Evolutionary conservation across 2,329 filamentous ascomycete genomes (phyloP), one percentile per base, ranked within the genome.

Genomic region (Alternaria sp.): DNA sequence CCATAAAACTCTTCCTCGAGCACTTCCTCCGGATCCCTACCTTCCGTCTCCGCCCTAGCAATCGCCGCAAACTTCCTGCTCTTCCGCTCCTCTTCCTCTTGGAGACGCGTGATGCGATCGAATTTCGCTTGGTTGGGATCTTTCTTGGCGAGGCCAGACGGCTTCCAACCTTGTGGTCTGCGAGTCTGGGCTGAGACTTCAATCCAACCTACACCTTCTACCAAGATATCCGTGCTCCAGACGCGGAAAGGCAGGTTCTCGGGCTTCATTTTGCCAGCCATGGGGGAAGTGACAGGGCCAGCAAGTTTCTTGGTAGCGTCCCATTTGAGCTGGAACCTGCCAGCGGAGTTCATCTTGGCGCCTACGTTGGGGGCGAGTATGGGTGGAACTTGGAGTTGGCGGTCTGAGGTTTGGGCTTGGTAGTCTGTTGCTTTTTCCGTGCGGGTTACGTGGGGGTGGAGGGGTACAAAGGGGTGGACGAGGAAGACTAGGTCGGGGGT

Each of bases 131-230:
- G 69, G 41, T 70, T 75, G 45, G 69, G 62, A 48, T 78, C 54
- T 83, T 77, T 57, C 83, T 80, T 71, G 78, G 84, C 14, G 83
- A 85, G 50, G 87, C 71, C 73, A 0, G 60, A 46, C 0, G 73
- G 59, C 10, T 60, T 66, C 74, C 74, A 77, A 26, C 74, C 74
- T 29, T 68, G 66, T 1, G 70, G 70, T 0, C 70, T 72, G 1
- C 94, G 86, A 9, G 96, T 86, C 78, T 99, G 94, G 3, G 89
- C 89, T 0, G 88, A 88, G 39, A 99, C 77, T 78, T 99, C 95
- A 2, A 99, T 85, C 91, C 96, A 99, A 7, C 95, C 95, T 26
- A 93, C 89, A 2, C 95, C 93, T 75, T 98, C 94, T 49, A 99
- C 88, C 13, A 99, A 80, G 24, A 99, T 87, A 72, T 99, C 96